Evolutionary conservation across 2,329 filamentous ascomycete genomes (phyloP).

Genomic region (Colletotrichum orchidophilum): DNA sequence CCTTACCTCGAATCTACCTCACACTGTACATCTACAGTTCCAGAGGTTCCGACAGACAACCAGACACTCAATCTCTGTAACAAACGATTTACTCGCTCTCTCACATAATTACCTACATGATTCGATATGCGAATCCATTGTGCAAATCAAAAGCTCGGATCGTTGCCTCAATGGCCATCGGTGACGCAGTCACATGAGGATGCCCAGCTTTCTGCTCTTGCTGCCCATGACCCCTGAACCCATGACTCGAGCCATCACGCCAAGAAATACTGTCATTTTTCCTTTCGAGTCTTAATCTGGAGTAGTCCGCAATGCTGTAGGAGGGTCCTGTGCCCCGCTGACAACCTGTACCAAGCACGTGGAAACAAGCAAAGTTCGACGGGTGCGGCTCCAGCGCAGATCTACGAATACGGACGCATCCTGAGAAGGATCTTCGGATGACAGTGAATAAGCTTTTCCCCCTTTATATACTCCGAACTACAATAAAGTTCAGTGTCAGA

Average conservation of each 20-base stretch:
- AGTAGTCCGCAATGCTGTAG: not conserved
- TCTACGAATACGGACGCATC: not conserved
- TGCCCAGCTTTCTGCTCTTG: not conserved
- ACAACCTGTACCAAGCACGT: not conserved
- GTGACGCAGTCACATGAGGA: not conserved
- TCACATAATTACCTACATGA: not conserved
- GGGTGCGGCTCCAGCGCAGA: not conserved
- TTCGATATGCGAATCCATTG: not conserved
- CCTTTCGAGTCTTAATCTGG: not conserved
- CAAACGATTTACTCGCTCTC: not conserved
- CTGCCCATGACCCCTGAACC: not conserved
- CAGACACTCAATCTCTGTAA: too few relatives aligned
- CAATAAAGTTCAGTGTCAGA: not conserved
- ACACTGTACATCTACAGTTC: too few relatives aligned
- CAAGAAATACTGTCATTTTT: not conserved
- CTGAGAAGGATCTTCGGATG: not conserved
- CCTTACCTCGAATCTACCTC: too few relatives aligned
- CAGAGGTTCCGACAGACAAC: too few relatives aligned
- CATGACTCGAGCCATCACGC: not conserved
- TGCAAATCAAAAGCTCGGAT: not conserved
- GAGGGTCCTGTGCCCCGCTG: not conserved
- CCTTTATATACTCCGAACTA: not conserved
- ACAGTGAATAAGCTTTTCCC: not conserved
- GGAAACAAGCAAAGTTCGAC: not conserved
- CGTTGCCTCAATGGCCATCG: not conserved